Conservation (phyloP, 305 asterid genomes). For the Stenogyne calaminthoides region DNA sequence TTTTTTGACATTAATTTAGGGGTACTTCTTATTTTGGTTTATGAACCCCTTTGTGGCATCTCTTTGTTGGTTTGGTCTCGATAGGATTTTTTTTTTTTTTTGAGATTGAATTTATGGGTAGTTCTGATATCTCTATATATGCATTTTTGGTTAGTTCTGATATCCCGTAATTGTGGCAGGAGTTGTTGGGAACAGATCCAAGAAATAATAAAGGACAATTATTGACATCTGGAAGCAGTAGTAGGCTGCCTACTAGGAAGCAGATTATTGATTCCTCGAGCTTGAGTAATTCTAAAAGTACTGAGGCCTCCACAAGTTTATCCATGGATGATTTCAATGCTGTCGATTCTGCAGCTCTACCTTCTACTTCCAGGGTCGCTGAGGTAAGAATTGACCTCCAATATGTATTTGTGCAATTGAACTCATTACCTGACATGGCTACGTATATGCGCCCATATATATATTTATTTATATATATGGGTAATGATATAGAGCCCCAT, state of each 20-base stretch:
- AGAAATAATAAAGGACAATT: constrained; percentile 63
- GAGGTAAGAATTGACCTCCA: constrained; percentile 55
- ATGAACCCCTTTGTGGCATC: neutral
- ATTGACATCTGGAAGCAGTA: constrained; percentile 55
- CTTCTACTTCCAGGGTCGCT: constrained; percentile 71
- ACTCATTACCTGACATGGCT: too few relatives aligned
- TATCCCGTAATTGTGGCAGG: constrained; percentile 47
- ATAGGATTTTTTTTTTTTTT: neutral
- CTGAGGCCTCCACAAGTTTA: constrained; percentile 68
- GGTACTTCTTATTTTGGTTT: neutral
- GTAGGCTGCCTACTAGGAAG: constrained; percentile 68
- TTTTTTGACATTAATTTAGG: neutral
- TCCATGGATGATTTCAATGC: constrained; percentile 67
- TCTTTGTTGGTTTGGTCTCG: neutral
- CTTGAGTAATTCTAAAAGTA: constrained; percentile 76
- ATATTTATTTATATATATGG: too few relatives aligned
- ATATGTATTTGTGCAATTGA: neutral
- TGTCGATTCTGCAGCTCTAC: constrained; percentile 70
- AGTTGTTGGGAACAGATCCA: constrained; percentile 53
- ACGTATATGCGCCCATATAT: too few relatives aligned
- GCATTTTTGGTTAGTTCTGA: neutral
- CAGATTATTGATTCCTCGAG: constrained; percentile 58
- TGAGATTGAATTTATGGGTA: constrained; percentile 10
- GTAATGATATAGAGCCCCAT: too few relatives aligned
- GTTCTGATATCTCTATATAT: neutral